A percentile compares a stretch with the other conserved stretches of the same genome.
Evolutionary conservation across 202 grass and related monocot species (phyloP).

Genomic region (Zizania palustris): DNA sequence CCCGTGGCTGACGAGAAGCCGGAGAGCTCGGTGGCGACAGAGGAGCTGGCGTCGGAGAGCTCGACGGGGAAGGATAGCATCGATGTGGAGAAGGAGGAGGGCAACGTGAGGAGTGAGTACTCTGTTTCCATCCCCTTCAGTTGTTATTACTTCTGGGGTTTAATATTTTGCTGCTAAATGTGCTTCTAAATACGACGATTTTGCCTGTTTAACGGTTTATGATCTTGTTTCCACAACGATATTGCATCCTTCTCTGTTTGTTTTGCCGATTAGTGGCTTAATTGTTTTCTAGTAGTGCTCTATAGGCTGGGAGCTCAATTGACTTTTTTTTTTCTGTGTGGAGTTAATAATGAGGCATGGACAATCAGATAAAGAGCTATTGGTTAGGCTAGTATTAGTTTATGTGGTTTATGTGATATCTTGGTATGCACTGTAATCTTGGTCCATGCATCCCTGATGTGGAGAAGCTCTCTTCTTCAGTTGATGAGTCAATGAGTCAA

Average conservation of each 20-base stretch:
- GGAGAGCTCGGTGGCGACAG: background rate
- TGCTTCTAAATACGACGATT: background rate
- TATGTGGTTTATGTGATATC: background rate
- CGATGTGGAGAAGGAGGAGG: slow-evolving; percentile 43
- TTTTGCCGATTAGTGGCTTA: background rate
- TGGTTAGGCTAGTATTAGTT: slow-evolving; percentile 11
- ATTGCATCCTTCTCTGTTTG: background rate
- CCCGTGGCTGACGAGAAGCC: slow-evolving; percentile 10
- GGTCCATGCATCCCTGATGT: background rate
- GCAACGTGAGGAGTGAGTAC: slow-evolving; percentile 52
- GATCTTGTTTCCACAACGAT: background rate
- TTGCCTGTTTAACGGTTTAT: background rate
- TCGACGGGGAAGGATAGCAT: slow-evolving; percentile 22
- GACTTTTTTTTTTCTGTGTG: background rate
- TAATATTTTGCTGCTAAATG: slow-evolving; percentile 19
- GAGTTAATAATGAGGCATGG: background rate
- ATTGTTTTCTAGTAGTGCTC: background rate
- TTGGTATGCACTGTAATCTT: background rate
- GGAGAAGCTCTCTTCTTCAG: background rate
- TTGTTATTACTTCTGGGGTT: background rate
- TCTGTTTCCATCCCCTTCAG: slow-evolving; percentile 5
- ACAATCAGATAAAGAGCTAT: background rate
- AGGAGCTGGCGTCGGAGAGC: background rate
- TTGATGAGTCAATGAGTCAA: background rate
- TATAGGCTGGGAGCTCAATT: background rate